Evolutionary conservation across 1,139 yeast species (phyloP).

Genomic region (Taphrina deformans): DNA sequence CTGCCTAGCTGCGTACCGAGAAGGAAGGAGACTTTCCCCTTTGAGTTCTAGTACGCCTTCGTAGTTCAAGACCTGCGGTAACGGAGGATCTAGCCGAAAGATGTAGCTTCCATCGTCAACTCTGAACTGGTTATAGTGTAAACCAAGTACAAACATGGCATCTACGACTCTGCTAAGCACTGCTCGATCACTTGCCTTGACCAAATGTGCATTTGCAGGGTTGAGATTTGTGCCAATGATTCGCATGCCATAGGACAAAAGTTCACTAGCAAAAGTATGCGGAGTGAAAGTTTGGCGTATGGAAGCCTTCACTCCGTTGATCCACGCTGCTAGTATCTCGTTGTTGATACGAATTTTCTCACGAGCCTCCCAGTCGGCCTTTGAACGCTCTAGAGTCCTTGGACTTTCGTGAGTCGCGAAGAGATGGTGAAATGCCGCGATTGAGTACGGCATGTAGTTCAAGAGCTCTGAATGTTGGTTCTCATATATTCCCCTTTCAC

Average conservation of each 20-base stretch:
- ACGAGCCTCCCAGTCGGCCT: conserved; percentile 39
- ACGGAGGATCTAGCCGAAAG: conserved; percentile 44
- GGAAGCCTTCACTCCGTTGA: conserved; percentile 37
- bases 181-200: conserved; percentile 39
- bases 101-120: conserved; percentile 44
- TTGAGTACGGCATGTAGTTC: conserved; percentile 59
- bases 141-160: conserved; percentile 42
- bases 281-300: conserved; percentile 41
- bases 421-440: conserved; percentile 62
- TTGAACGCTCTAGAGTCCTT: conserved; percentile 33
- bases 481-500: conserved; percentile 51
- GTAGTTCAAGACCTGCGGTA: conserved; percentile 7
- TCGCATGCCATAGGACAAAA: conserved; percentile 43
- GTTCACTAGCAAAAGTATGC: conserved; percentile 41
- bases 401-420: conserved; percentile 55
- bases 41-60: conserved; percentile 12
- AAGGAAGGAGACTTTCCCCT: conserved; percentile 22
- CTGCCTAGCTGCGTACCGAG: conserved; percentile 42
- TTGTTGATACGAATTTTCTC: conserved; percentile 38
- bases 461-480: conserved; percentile 53
- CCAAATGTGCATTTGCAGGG: conserved; percentile 38
- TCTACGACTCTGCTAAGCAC: conserved; percentile 41
- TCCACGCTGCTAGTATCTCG: conserved; percentile 42
- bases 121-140: conserved; percentile 42
- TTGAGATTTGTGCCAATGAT: conserved; percentile 43